Evolutionary conservation across 2,329 filamentous ascomycete species (phyloP), one percentile per base, ranked within the genome.

Genomic region (Purpureocillium lavendulum): DNA sequence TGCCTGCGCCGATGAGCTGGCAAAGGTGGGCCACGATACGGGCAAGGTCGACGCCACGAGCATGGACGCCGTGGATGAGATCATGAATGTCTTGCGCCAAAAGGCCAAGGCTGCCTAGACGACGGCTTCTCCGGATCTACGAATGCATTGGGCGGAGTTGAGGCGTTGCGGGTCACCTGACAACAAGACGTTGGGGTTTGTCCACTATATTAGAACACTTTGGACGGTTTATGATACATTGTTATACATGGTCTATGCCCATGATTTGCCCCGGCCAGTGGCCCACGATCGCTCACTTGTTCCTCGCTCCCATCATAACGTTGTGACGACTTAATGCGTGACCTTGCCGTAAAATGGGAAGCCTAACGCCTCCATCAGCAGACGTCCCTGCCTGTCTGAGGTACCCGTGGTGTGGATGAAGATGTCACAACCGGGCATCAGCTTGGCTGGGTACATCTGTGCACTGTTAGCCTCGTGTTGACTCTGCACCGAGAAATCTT

Each of bases 341-440:
- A 82, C 66, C 61, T 88, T 86, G 53, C 87, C 87, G 53, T 85
- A 77, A 61, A 95, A 95, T 0, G 89, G 88, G 46, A 67, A 59
- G 15, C 64, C 64, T 21, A 67, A 43, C 13, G 64, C 61, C 48
- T 67, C 56, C 46, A 67, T 68, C 39, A 96, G 71, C 43, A 95
- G 65, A 50, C 86, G 77, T 7, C 85, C 89, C 53, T 96, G 88
- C 52, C 82, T 80, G 61, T 96, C 87, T 21, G 84, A 90, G 18
- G 73, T 87, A 32, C 87, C 89, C 21, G 83, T 83, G 1, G 89
- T 96, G 61, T 92, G 82, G 40, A 95, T 72, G 42, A 82, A 84
- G 51, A 96, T 77, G 53, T 92, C 78, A 59, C 82, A 84, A 58
- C 88, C 88, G 13, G 89, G 86, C 50, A 95, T 84, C 82, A 92